Evolutionary conservation across 139 green algal species (phyloP), one percentile per base, ranked within the genome.

Genomic region (Yamagishiella unicocca): DNA sequence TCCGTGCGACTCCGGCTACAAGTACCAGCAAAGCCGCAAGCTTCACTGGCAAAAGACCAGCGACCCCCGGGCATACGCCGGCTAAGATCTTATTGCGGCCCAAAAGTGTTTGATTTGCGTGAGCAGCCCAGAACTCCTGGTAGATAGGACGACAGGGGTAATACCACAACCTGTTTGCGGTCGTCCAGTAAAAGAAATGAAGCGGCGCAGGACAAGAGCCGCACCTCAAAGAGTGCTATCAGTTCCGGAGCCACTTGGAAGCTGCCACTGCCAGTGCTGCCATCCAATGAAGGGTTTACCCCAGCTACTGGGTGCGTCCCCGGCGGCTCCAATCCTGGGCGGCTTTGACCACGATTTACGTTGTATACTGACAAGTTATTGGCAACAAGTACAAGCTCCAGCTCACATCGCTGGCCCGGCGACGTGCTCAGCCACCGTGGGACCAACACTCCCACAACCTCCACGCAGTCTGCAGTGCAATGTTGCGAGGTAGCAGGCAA

Each of bases 11-110:
- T 7, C 97, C 97, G 6, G 95, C 96, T 29, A 97, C 89, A 21
- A 99, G 88, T 68, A 94, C 95, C 38, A 99, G 92, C 75, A 95
- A 73, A 0, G 93, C 84, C 1, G 96, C 93, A 40, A 98, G 92
- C 91, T 98, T 98, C 22, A 95, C 90, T 2, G 91, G 43, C 58
- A 95, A 94, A 43, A 98, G 77, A 31, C 96, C 96, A 64, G 83
- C 83, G 6, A 82, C 54, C 1, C 93, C 90, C 0, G 96, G 96
- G 82, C 95, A 98, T 25, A 98, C 86, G 62, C 81, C 92, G 31
- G 92, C 89, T n/a, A 98, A 50, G 38, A 98, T 95, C 68, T 88
- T 89, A 88, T 97, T 96, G 42, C 96, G 90, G 31, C 93, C 94
- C 12, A 72, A 45, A 25, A 98, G 77, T 0, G 94, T 94, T n/a